Evolutionary conservation across 371 early-diverging fungal genomes (phyloP).

Genomic region (Haplosporangium sp.): DNA sequence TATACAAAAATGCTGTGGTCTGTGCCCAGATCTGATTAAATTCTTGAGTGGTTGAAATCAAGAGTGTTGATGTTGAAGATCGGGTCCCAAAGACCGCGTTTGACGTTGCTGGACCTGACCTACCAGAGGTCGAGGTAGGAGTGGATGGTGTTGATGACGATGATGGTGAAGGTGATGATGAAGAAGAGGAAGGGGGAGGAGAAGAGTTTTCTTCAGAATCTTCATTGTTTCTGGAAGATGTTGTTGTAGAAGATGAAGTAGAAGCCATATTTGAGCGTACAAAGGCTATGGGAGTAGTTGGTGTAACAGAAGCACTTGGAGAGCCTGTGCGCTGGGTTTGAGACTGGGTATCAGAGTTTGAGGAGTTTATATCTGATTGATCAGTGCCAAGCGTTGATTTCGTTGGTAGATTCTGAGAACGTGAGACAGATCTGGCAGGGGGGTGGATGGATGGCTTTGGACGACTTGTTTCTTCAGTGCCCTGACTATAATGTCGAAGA

Average conservation of each 20-base stretch:
- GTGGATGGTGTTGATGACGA: constrained; percentile 13
- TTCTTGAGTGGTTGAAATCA: constrained; percentile 37
- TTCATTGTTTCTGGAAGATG: constrained; percentile 1
- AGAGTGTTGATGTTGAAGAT: constrained; percentile 24
- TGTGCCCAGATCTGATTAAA: constrained; percentile 27
- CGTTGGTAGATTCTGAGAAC: neutral
- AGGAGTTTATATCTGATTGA: neutral
- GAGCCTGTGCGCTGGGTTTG: neutral
- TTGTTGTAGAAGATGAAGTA: neutral
- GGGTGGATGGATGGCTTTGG: constrained; percentile 8
- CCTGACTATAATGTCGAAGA: constrained; percentile 23
- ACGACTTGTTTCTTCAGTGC: constrained; percentile 33
- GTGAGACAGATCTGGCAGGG: constrained; percentile 8
- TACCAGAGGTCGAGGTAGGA: constrained; percentile 12
- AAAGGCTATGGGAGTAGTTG: constrained; percentile 2
- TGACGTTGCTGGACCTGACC: constrained; percentile 7
- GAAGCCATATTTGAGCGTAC: neutral
- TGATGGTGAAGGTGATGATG: constrained; percentile 11
- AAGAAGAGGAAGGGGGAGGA: constrained; percentile 4
- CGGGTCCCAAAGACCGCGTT: constrained; percentile 23
- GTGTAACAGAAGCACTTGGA: neutral
- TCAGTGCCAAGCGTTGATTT: neutral
- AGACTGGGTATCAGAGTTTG: neutral
- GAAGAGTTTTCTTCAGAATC: constrained; percentile 12
- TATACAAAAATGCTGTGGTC: constrained; percentile 43